Evolutionary conservation across 2,329 filamentous ascomycete species (phyloP).

Genomic region (Fusarium sp.): DNA sequence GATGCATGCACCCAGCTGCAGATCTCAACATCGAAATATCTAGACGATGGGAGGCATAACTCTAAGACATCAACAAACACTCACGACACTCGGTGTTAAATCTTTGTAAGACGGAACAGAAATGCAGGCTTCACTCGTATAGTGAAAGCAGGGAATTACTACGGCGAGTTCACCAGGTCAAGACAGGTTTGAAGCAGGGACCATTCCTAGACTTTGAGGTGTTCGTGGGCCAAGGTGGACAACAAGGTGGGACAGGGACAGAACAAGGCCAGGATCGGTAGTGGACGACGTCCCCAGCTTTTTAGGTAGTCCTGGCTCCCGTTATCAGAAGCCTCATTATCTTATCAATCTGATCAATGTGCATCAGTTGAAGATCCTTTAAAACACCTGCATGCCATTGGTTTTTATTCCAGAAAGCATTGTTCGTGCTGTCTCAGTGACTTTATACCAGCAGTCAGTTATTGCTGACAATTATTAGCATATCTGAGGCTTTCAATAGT

Average conservation of each 20-base stretch:
- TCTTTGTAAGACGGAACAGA: neutral
- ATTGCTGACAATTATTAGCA: neutral
- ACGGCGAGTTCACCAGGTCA: neutral
- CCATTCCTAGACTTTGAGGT: slow-evolving; percentile 10
- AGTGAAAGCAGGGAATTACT: neutral
- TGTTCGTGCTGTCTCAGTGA: neutral
- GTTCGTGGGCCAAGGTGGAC: slow-evolving; percentile 19
- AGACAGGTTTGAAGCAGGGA: neutral
- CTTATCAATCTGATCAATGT: slow-evolving; percentile 51
- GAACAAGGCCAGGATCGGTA: slow-evolving; percentile 18
- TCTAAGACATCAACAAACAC: neutral
- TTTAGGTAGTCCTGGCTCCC: slow-evolving; percentile 15
- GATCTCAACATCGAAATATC: neutral
- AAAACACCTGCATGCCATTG: neutral
- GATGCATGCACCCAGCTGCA: neutral
- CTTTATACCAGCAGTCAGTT: neutral
- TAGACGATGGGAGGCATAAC: neutral
- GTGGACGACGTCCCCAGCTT: slow-evolving; percentile 34
- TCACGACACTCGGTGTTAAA: neutral
- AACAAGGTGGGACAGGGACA: slow-evolving; percentile 33
- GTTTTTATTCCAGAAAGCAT: neutral
- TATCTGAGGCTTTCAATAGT: neutral
- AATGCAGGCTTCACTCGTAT: neutral
- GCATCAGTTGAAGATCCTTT: slow-evolving; percentile 44
- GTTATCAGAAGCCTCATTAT: slow-evolving; percentile 31